phyloP scores from a whole-genome alignment of 1,139 yeast genomes.

The Debaryomycetaceae sp. region DNA sequence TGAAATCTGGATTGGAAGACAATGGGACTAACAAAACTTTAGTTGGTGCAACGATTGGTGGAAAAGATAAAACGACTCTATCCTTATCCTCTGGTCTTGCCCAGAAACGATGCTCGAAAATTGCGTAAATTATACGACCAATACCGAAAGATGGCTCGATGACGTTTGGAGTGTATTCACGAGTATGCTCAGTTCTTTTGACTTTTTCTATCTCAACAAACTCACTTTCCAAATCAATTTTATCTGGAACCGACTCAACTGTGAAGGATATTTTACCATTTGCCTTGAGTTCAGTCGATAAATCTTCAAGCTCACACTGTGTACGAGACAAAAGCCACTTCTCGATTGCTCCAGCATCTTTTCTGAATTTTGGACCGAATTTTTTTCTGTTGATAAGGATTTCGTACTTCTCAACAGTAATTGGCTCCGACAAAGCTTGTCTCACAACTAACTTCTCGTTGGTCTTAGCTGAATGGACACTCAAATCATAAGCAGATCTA shows the following conservation, averaged over 20 bases:
- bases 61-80: slow-evolving; percentile 89
- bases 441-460: slow-evolving; percentile 93
- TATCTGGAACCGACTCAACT: slow-evolving; percentile 58
- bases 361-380: slow-evolving; percentile 96
- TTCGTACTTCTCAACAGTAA: slow-evolving; percentile 78
- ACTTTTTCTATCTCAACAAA: slow-evolving; percentile 75
- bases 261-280: slow-evolving; percentile 64
- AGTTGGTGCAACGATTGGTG: slow-evolving; percentile 96
- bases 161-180: slow-evolving; percentile 96
- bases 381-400: slow-evolving; percentile 88
- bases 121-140: slow-evolving; percentile 91
- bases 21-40: slow-evolving; percentile 95
- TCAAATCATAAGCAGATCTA: slow-evolving; percentile 95
- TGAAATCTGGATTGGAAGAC: slow-evolving; percentile 77
- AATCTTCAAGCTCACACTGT: slow-evolving; percentile 80
- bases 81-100: slow-evolving; percentile 88
- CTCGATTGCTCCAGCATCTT: slow-evolving; percentile 92
- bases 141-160: slow-evolving; percentile 99
- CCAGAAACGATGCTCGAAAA: slow-evolving; percentile 96
- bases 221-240: slow-evolving; percentile 66
- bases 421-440: slow-evolving; percentile 81
- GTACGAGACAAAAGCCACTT: slow-evolving; percentile 72
- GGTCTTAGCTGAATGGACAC: slow-evolving; percentile 93
- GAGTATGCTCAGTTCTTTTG: slow-evolving; percentile 80
- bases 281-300: slow-evolving; percentile 62